These are phyloP conservation scores for Phytopythium delawarense DNA, from an alignment of 352 stramenopile genomes.

Conservation along the genomic window DNA sequence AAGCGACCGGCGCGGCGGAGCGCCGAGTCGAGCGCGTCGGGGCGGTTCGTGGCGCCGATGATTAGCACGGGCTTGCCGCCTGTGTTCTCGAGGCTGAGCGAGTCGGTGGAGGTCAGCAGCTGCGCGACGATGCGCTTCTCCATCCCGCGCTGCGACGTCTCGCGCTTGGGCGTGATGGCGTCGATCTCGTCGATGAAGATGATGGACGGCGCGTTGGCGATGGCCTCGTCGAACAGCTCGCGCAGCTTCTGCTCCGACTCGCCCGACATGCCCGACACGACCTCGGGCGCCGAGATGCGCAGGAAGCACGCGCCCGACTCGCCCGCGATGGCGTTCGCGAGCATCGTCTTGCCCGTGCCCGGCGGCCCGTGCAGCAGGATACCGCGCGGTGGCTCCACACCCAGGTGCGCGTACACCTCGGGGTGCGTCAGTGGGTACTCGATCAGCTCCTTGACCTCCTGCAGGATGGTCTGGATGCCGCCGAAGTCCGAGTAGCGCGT, in stretches of 20 bases:
- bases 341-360: constrained; percentile 93
- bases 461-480: constrained; percentile 83
- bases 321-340: constrained; percentile 91
- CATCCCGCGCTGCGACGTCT: constrained; percentile 92
- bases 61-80: constrained; percentile 93
- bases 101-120: constrained; percentile 92
- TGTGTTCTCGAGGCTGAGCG: constrained; percentile 86
- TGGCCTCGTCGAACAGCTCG: constrained; percentile 94
- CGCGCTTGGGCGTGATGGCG: constrained; percentile 94
- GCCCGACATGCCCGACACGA: constrained; percentile 94
- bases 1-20: constrained; percentile 96
- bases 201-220: constrained; percentile 93
- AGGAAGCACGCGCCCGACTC: constrained; percentile 91
- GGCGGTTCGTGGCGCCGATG: constrained; percentile 96
- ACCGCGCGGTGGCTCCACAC: constrained; percentile 88
- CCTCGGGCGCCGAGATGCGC: constrained; percentile 86
- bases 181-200: constrained; percentile 99
- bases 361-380: constrained; percentile 92
- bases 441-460: constrained; percentile 92
- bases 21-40: constrained; percentile 96
- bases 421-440: constrained; percentile 93
- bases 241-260: constrained; percentile 86
- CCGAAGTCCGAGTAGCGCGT: constrained; percentile 87
- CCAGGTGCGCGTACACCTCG: constrained; percentile 91
- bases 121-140: constrained; percentile 97